A percentile compares a stretch with the other conserved stretches of the same genome.
Conservation (phyloP, 805 yeast genomes). For the Candida pseudoglaebosa region DNA sequence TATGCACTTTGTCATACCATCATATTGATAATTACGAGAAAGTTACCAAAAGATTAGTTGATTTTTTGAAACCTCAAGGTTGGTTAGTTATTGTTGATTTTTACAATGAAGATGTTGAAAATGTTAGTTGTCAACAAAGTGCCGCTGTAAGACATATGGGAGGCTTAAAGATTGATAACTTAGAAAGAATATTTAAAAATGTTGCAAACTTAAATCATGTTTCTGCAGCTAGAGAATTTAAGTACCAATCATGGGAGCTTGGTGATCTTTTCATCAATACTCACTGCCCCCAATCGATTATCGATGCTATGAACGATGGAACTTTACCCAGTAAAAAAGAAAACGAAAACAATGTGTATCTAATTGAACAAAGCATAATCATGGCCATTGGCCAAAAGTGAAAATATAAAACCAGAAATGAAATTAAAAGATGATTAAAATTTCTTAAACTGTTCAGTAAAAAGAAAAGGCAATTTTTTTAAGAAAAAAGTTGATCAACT, state of each 20-base stretch:
- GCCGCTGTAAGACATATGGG: constrained; percentile 29
- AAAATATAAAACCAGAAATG: neutral
- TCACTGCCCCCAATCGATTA: constrained; percentile 17
- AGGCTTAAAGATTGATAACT: constrained; percentile 22
- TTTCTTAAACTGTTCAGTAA: too few relatives aligned
- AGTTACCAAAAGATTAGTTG: constrained; percentile 26
- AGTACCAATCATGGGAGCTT: constrained; percentile 20
- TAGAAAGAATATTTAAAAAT: constrained; percentile 19
- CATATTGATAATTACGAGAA: constrained; percentile 30
- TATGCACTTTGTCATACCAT: constrained; percentile 37
- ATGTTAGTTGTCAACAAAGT: neutral
- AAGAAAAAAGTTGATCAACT: too few relatives aligned
- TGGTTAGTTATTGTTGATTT: constrained; percentile 35
- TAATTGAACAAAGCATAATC: constrained; percentile 18
- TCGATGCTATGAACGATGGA: constrained; percentile 13
- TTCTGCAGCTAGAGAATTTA: constrained; percentile 17
- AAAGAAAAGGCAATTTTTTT: too few relatives aligned
- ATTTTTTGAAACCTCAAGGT: constrained; percentile 32
- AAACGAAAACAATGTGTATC: constrained; percentile 9
- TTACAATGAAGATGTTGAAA: constrained; percentile 32
- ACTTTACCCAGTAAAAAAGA: constrained; percentile 12
- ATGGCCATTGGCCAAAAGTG: constrained; percentile 25
- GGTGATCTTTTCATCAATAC: constrained; percentile 17
- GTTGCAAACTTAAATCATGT: constrained; percentile 20
- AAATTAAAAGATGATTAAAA: too few relatives aligned